A percentile compares a stretch with the other conserved stretches of the same genome.
Evolutionary conservation across 2,329 filamentous ascomycete species (phyloP).

Genomic region (Gnomoniopsis smithogilvyi): DNA sequence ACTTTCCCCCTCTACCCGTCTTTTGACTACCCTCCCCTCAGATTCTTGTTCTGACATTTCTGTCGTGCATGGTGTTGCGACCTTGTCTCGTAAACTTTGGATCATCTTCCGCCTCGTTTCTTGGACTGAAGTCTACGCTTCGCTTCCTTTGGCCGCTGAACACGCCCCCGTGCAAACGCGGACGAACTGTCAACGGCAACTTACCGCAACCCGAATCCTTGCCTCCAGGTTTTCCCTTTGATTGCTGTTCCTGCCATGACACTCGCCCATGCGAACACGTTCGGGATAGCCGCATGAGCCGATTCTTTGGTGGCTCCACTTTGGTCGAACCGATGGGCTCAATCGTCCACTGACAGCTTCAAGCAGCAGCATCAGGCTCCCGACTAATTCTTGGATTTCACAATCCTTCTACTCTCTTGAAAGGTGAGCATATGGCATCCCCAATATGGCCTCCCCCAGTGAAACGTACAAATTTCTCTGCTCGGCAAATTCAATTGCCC

Average conservation of each 20-base stretch:
- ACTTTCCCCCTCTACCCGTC: conserved; percentile 14
- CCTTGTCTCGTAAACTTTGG: conserved; percentile 15
- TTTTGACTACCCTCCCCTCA: neutral
- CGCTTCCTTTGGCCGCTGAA: neutral
- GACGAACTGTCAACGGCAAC: conserved; percentile 33
- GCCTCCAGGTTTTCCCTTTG: conserved; percentile 23
- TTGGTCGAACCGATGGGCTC: conserved; percentile 5
- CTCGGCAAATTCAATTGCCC: conserved; percentile 2
- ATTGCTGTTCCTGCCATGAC: conserved; percentile 33
- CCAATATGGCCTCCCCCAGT: conserved; percentile 5
- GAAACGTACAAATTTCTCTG: conserved; percentile 6
- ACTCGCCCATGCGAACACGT: conserved; percentile 41
- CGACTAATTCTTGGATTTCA: conserved; percentile 17
- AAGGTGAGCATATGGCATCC: conserved; percentile 10
- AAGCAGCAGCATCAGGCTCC: conserved; percentile 20
- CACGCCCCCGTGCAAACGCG: conserved; percentile 15
- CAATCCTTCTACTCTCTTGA: conserved; percentile 28
- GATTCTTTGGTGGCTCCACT: conserved; percentile 31
- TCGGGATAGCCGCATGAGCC: conserved; percentile 42
- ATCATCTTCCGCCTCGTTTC: neutral
- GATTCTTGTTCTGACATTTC: conserved; percentile 6
- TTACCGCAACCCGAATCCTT: conserved; percentile 21
- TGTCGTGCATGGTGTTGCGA: conserved; percentile 16
- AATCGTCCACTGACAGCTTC: conserved; percentile 22
- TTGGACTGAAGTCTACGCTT: neutral